Evolutionary conservation across 1,139 yeast genomes (phyloP), one percentile per base, ranked within the genome.

Genomic region (Nakaseomyces bracarensis): DNA sequence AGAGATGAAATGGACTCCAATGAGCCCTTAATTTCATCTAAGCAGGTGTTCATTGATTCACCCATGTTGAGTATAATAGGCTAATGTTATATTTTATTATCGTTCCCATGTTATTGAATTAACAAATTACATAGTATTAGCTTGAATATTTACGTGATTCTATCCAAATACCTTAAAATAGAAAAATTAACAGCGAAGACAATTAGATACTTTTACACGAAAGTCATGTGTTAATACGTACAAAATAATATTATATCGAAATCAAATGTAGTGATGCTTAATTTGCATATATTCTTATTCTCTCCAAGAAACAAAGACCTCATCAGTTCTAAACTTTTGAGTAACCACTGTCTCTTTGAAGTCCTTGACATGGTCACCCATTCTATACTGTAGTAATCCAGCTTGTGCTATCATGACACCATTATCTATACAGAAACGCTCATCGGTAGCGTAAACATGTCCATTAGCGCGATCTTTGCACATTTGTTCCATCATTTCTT

Each of bases 351-450:
- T 83, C 45, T 85, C 77, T 37, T 69, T 62, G 40, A 89, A 55
- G 8, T 69, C 72, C 34, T 68, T 71, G 1, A 77, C 76, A 9
- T 59, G 55, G 46, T 75, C 79, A 0, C 96, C 96, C 70, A 81
- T 84, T 57, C 97, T 71, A 59, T 80, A 87, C 42, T 84, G 85
- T 49, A 91, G 64, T 41, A 91, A 67, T 0, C 99, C 99, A 0
- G 98, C 97, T 60, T 91, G 99, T 1, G 98, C 98, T 57, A 91
- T 91, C 99, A 91, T 91, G 39, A 91, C 91, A 9, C 98, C 97
- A 57, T 91, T 91, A 60, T 91, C 98, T 41, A 91, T 91, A 65
- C 97, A 91, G 60, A 91, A 91, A 47, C 98, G 68, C 59, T 91
- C 97, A 62, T 91, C 99, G 0, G 98, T 93, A 11, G 99, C 96